Percentiles rank a stretch among this genome's conserved stretches.
phyloP scores from a whole-genome alignment of 805 yeast species.

The Candida pseudofarinosa region DNA sequence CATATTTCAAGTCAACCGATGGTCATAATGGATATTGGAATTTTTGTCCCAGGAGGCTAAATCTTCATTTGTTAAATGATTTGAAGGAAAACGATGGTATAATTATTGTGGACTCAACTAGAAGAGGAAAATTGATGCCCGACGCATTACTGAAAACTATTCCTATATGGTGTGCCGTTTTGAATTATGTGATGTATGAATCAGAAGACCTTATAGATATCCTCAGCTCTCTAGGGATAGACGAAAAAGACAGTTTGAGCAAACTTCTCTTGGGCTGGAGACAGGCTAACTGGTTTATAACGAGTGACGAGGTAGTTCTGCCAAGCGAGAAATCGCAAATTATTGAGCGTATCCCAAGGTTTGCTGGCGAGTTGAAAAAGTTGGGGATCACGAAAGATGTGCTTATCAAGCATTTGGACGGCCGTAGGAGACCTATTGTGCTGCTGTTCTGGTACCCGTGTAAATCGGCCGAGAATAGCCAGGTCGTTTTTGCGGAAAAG shows the following conservation, averaged over 20 bases:
- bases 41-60: slow-evolving; percentile 68
- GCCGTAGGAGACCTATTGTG: slow-evolving; percentile 30
- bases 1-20: slow-evolving; percentile 87
- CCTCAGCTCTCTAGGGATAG: slow-evolving; percentile 1
- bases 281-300: slow-evolving; percentile 32
- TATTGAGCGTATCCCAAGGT: slow-evolving; percentile 38
- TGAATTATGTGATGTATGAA: slow-evolving; percentile 53
- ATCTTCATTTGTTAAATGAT: slow-evolving; percentile 61
- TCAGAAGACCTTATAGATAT: slow-evolving; percentile 8
- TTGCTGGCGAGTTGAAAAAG: slow-evolving; percentile 42
- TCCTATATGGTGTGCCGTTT: slow-evolving; percentile 88
- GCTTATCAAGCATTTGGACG: slow-evolving; percentile 21
- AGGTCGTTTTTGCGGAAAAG: slow-evolving; percentile 1
- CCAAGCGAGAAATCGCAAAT: slow-evolving; percentile 55
- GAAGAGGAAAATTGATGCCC: slow-evolving; percentile 81
- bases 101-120: slow-evolving; percentile 74
- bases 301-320: slow-evolving; percentile 43
- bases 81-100: slow-evolving; percentile 43
- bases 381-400: slow-evolving; percentile 33
- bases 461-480: background rate
- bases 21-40: slow-evolving; percentile 84
- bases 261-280: slow-evolving; percentile 5
- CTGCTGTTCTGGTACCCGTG: background rate
- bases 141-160: slow-evolving; percentile 84
- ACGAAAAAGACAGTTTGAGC: background rate